A percentile compares a stretch with the other conserved stretches of the same genome.
Conservation (phyloP, 2,329 filamentous ascomycete genomes). For the Paradendryphiella salina region DNA sequence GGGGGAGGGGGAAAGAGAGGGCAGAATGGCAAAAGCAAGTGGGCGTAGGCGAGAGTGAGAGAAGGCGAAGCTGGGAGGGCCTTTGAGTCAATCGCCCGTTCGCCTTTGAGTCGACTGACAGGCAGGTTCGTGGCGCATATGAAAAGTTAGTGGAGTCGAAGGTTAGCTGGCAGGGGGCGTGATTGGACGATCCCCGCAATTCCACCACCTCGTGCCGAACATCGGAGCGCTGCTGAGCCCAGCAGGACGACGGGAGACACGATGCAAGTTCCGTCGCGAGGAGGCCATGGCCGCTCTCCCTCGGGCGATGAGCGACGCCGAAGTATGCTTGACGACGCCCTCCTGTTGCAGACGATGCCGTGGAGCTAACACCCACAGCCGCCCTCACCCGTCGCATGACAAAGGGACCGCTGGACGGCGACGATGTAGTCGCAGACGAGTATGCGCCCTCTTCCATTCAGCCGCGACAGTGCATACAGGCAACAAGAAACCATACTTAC, state of each 20-base stretch:
- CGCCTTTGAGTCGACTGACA: slow-evolving; percentile 12
- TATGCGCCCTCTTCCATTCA: slow-evolving; percentile 13
- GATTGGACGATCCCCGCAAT: slow-evolving; percentile 20
- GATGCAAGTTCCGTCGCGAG: slow-evolving; percentile 18
- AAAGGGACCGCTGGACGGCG: slow-evolving; percentile 69
- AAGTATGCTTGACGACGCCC: slow-evolving; percentile 17
- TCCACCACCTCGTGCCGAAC: slow-evolving; percentile 7
- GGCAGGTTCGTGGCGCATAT: slow-evolving; percentile 14
- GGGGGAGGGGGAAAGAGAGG: slow-evolving; percentile 13
- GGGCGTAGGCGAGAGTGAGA: slow-evolving; percentile 4
- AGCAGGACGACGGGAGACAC: not conserved
- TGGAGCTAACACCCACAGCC: slow-evolving; percentile 45
- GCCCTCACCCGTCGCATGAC: slow-evolving; percentile 70
- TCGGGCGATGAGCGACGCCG: slow-evolving; percentile 41
- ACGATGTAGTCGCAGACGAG: slow-evolving; percentile 71
- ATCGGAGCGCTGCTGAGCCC: slow-evolving; percentile 14
- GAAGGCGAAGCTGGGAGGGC: not conserved
- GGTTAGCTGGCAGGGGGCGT: slow-evolving; percentile 2
- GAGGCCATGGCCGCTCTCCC: slow-evolving; percentile 36
- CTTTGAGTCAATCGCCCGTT: slow-evolving; percentile 26
- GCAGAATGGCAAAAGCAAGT: slow-evolving; percentile 8
- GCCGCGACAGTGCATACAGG: slow-evolving; percentile 5
- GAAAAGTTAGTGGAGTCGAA: slow-evolving; percentile 19
- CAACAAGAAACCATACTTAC: slow-evolving; percentile 13
- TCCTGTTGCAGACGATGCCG: not conserved